phyloP scores from a whole-genome alignment of 108 stramenopile species.

The Nitzschia sp. region DNA sequence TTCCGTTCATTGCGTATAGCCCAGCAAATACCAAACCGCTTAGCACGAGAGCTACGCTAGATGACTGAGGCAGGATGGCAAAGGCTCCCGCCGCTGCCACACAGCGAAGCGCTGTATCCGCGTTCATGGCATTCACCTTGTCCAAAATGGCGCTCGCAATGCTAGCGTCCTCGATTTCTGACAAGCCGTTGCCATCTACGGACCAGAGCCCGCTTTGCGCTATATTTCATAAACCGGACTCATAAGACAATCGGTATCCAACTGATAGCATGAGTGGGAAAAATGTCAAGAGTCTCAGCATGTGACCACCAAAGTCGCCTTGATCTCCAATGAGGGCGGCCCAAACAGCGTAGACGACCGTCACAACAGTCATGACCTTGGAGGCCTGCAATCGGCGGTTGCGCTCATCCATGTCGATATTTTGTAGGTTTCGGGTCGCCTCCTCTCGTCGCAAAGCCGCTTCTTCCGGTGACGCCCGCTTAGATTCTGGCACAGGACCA shows the following conservation, averaged over 20 bases:
- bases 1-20: conserved; percentile 7
- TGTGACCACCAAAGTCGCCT: conserved; percentile 30
- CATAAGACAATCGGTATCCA: conserved; percentile 26
- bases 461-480: conserved; percentile 14
- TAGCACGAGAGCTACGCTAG: conserved; percentile 1
- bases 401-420: conserved; percentile 44
- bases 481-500: background rate
- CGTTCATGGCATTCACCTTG: conserved; percentile 50
- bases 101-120: conserved; percentile 23
- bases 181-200: conserved; percentile 31
- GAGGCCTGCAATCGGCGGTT: conserved; percentile 28
- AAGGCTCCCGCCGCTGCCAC: conserved; percentile 17
- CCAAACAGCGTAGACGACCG: conserved; percentile 35
- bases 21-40: background rate
- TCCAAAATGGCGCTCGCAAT: conserved; percentile 37
- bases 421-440: conserved; percentile 26
- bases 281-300: conserved; percentile 27
- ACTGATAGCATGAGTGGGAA: conserved; percentile 33
- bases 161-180: conserved; percentile 29
- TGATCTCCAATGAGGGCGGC: conserved; percentile 34
- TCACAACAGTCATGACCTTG: background rate
- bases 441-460: background rate
- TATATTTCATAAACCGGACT: conserved; percentile 48
- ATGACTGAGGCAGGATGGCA: conserved; percentile 28
- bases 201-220: conserved; percentile 48